Evolutionary conservation across 2,329 filamentous ascomycete species (phyloP).

Genomic region (Polytolypa hystricis): DNA sequence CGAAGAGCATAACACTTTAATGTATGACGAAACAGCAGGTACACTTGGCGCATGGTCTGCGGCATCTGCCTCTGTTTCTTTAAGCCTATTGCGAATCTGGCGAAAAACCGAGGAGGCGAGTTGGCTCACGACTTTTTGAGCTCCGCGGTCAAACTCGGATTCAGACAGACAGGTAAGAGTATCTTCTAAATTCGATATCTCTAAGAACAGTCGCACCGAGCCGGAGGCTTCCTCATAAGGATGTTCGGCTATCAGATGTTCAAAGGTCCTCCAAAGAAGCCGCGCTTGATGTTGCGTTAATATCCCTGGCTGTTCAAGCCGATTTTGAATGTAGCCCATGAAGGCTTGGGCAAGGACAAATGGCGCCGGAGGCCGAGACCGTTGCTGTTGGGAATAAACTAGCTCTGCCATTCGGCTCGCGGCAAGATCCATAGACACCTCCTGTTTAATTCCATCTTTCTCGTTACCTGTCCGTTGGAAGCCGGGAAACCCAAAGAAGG

Average conservation of each 20-base stretch:
- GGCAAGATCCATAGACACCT: constrained; percentile 32
- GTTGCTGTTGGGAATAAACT: constrained; percentile 50
- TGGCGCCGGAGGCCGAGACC: constrained; percentile 52
- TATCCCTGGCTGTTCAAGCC: constrained; percentile 33
- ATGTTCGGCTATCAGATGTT: constrained; percentile 40
- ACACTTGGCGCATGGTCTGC: constrained; percentile 12
- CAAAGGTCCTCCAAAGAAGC: constrained; percentile 48
- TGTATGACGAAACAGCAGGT: constrained; percentile 34
- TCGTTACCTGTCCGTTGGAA: constrained; percentile 30
- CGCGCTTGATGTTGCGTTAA: constrained; percentile 57
- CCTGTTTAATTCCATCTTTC: constrained; percentile 26
- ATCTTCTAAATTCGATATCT: constrained; percentile 28
- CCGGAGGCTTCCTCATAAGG: constrained; percentile 8
- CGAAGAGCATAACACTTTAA: constrained; percentile 43
- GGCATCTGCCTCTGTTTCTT: neutral
- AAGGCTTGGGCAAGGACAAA: constrained; percentile 57
- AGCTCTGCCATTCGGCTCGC: constrained; percentile 61
- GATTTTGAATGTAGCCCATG: constrained; percentile 51
- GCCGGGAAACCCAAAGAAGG: constrained; percentile 47
- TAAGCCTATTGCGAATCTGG: constrained; percentile 16
- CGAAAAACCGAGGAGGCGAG: constrained; percentile 29
- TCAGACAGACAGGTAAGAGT: constrained; percentile 30
- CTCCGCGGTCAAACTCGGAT: constrained; percentile 27
- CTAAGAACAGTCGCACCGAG: constrained; percentile 22
- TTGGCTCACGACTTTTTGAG: constrained; percentile 27